A percentile compares a stretch with the other conserved stretches of the same genome.
Conservation (phyloP, 192 early-diverging fungal genomes). For the Coemansia sp. region DNA sequence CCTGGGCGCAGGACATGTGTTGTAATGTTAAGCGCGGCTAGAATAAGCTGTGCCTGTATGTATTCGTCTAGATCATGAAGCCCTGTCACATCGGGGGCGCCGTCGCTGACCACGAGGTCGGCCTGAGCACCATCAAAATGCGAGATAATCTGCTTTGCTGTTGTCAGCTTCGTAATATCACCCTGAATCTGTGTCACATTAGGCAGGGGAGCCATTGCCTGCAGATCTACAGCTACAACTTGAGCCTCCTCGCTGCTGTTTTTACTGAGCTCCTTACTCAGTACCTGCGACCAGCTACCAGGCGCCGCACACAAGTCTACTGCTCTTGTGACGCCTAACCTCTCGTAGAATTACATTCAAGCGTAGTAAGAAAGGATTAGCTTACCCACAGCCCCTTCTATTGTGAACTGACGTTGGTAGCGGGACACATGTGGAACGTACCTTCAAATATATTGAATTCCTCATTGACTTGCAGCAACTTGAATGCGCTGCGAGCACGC, state of each 20-base stretch:
- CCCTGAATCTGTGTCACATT: constrained; percentile 96
- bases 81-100: constrained; percentile 95
- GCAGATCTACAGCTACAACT: constrained; percentile 94
- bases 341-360: not conserved
- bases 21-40: constrained; percentile 96
- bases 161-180: constrained; percentile 94
- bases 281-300: constrained; percentile 96
- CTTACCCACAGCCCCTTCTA: not conserved
- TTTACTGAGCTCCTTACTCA: constrained; percentile 64
- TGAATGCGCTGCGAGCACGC: constrained; percentile 96
- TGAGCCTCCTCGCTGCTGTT: constrained; percentile 57
- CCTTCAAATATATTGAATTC: constrained; percentile 89
- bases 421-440: constrained; percentile 3
- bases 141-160: constrained; percentile 85
- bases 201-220: constrained; percentile 92
- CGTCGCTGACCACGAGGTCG: constrained; percentile 94
- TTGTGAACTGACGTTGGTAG: not conserved
- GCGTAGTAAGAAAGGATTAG: not conserved
- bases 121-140: constrained; percentile 87
- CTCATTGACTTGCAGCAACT: constrained; percentile 94
- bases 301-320: constrained; percentile 98
- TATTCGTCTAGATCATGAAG: constrained; percentile 99
- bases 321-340: constrained; percentile 70
- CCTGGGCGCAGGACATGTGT: constrained; percentile 86
- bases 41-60: constrained; percentile 93